Evolutionary conservation across 129 eudicot species (phyloP), one percentile per base, ranked within the genome.

Genomic region (Deinandra increscens): DNA sequence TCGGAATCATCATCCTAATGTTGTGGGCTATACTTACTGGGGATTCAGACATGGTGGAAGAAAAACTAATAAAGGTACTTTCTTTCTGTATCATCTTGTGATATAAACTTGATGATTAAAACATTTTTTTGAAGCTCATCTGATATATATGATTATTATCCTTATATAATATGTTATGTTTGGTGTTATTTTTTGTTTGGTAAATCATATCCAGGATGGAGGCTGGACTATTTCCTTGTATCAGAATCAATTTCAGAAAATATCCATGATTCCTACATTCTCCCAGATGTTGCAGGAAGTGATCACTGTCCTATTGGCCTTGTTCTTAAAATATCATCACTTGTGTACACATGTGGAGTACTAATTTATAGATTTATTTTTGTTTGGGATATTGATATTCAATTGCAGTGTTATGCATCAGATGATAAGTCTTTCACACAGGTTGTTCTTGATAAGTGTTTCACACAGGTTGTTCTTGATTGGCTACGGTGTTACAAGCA

Each of bases 271-370:
- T 89, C 98, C 0, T 89, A 75, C 63, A 89, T 93, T 61, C 88
- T 89, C 63, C 95, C 98, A 12, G 96, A 93, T 58, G 85, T 89
- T 55, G 62, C 58, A 54, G 98, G 98, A 26, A 93, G 98, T 72
- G 98, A 93, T 80, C 97, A 93, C 61, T 23, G 97, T 69, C 98
- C 98, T n/a, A 80, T 93, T 50, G 97, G 98, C 36, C 96, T 93
- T 50, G 74, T 93, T 53, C 81, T 93, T 37, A 89, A 83, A n/a
- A n/a, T n/a, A n/a, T n/a, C n/a, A n/a, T n/a, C n/a, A n/a, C n/a
- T n/a, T n/a, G n/a, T n/a, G n/a, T n/a, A n/a, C n/a, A n/a, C n/a
- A n/a, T n/a, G n/a, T n/a, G n/a, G n/a, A n/a, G n/a, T n/a, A n/a
- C n/a, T n/a, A n/a, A n/a, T n/a, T n/a, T n/a, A n/a, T n/a, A n/a